Percentiles rank a stretch among this genome's conserved stretches.
Conservation (phyloP, 441 rosid species). For the Euphorbia corollata region DNA sequence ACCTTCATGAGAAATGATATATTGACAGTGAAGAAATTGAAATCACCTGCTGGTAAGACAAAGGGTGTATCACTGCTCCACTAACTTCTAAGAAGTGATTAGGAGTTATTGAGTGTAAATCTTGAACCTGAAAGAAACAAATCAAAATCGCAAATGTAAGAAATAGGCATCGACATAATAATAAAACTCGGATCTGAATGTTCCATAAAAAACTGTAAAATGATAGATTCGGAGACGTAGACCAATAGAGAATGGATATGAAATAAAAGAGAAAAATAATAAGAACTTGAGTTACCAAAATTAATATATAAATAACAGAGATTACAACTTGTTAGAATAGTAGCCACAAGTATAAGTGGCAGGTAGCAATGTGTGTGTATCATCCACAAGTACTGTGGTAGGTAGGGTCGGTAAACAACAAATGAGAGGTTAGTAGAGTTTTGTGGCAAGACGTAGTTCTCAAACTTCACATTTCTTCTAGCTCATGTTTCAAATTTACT, state of each 20-base stretch:
- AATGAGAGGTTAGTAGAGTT: too few relatives aligned
- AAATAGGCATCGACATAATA: not conserved
- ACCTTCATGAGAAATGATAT: not conserved
- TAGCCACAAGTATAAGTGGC: too few relatives aligned
- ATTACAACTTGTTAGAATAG: too few relatives aligned
- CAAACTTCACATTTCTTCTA: too few relatives aligned
- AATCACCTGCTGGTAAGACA: slow-evolving; percentile 94
- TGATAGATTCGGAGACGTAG: not conserved
- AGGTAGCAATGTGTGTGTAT: too few relatives aligned
- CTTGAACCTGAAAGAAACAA: slow-evolving; percentile 64
- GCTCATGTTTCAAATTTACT: too few relatives aligned
- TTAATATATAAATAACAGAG: too few relatives aligned
- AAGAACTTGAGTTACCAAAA: too few relatives aligned
- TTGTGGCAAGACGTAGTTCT: too few relatives aligned
- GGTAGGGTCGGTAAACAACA: too few relatives aligned
- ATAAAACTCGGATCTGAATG: not conserved
- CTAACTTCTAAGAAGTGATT: slow-evolving; percentile 86
- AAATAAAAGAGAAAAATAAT: too few relatives aligned
- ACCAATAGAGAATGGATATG: not conserved
- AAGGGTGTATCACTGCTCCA: slow-evolving; percentile 87
- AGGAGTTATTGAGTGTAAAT: slow-evolving; percentile 90
- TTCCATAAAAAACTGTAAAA: not conserved
- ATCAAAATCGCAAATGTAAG: slow-evolving; percentile 9
- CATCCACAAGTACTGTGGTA: too few relatives aligned
- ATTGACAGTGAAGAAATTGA: not conserved